Percentiles rank a stretch among this genome's conserved stretches.
Conservation (phyloP, 1,284 basidiomycete species). For the Ustilago bromivora region DNA sequence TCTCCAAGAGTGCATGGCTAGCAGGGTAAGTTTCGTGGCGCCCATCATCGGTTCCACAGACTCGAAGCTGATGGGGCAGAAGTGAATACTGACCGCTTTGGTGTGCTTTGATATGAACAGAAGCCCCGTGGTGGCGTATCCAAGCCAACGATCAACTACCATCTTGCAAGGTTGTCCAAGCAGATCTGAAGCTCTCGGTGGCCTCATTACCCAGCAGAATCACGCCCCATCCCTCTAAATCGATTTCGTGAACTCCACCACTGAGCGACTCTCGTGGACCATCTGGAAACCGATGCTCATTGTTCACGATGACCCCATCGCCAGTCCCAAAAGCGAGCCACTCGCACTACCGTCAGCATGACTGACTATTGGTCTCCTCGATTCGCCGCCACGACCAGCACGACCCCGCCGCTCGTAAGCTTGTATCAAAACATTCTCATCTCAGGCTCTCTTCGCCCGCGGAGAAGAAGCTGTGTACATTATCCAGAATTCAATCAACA, state of each 20-base stretch:
- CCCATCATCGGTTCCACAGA: background rate
- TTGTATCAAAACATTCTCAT: conserved; percentile 16
- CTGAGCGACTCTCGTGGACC: background rate
- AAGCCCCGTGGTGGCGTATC: conserved; percentile 40
- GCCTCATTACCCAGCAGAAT: background rate
- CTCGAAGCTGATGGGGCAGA: no score
- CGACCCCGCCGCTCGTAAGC: background rate
- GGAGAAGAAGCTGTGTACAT: conserved; percentile 20
- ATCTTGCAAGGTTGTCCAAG: conserved; percentile 65
- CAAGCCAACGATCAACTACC: conserved; percentile 69
- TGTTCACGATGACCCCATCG: background rate
- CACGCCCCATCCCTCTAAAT: background rate
- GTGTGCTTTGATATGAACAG: conserved; percentile 9
- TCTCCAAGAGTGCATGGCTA: conserved; percentile 87
- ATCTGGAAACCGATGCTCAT: background rate
- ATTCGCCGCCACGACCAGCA: background rate
- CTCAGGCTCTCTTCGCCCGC: background rate
- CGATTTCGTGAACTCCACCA: background rate
- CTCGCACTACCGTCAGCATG: background rate
- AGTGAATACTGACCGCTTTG: background rate
- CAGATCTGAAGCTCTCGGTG: conserved; percentile 39
- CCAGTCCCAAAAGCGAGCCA: background rate
- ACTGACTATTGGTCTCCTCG: background rate
- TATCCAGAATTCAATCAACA: conserved; percentile 12
- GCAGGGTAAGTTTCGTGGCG: conserved; percentile 75